Evolutionary conservation across 306 rosid genomes (phyloP).

Genomic region (Acacia confusa): DNA sequence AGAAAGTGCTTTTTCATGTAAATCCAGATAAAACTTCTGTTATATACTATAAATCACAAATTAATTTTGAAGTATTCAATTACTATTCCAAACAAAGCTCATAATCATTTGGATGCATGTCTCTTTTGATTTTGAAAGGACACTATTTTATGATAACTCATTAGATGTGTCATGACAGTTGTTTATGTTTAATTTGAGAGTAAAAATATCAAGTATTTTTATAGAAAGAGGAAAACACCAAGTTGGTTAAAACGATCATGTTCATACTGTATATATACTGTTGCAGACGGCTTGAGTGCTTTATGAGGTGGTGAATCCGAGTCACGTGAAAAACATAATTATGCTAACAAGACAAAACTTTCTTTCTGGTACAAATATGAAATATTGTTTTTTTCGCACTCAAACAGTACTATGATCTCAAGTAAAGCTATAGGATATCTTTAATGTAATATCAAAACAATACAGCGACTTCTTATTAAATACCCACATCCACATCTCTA

Average conservation of each 20-base stretch:
- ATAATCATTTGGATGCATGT: conserved; percentile 21
- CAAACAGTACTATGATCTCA: background rate
- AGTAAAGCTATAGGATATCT: background rate
- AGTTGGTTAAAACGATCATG: conserved; percentile 6
- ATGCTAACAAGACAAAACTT: conserved; percentile 3
- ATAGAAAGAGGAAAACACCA: background rate
- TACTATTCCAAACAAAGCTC: too few relatives aligned
- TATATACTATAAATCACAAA: too few relatives aligned
- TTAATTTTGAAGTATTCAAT: too few relatives aligned
- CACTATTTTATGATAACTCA: background rate
- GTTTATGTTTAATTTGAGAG: background rate
- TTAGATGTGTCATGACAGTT: background rate
- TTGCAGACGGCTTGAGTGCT: conserved; percentile 1
- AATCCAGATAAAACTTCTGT: too few relatives aligned
- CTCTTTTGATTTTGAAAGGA: conserved; percentile 36
- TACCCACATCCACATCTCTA: background rate
- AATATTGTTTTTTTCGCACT: background rate
- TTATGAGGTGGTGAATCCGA: conserved; percentile 10
- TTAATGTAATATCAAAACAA: background rate
- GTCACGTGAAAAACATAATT: conserved; percentile 23
- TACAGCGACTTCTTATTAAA: background rate
- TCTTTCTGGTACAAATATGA: conserved; percentile 7
- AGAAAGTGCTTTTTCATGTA: too few relatives aligned
- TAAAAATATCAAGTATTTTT: too few relatives aligned
- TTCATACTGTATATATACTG: background rate